Conservation (phyloP, 2,329 filamentous ascomycete species). For the Clonostachys sp. region DNA sequence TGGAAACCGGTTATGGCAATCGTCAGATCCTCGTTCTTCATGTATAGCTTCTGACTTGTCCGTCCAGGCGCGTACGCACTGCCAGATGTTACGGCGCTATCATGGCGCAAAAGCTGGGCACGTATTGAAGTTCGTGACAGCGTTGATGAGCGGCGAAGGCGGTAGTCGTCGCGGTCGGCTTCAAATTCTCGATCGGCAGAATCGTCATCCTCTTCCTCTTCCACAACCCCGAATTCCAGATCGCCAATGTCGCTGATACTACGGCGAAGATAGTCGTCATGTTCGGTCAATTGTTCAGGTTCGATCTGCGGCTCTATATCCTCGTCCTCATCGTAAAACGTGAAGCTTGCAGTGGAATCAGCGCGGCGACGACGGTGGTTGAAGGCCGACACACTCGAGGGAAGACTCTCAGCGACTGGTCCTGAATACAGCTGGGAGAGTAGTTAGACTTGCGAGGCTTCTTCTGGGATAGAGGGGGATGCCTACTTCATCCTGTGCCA, state of each 20-base stretch:
- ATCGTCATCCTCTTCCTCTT: conserved; percentile 32
- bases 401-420: conserved; percentile 92
- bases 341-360: conserved; percentile 84
- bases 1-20: conserved; percentile 90
- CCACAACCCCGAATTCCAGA: conserved; percentile 27
- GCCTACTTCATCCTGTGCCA: conserved; percentile 88
- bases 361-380: conserved; percentile 75
- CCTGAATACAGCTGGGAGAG: conserved; percentile 70
- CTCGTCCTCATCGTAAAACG: conserved; percentile 75
- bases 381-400: conserved; percentile 89
- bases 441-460: too few relatives aligned
- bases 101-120: conserved; percentile 64
- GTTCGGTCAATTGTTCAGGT: conserved; percentile 14
- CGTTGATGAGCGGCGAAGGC: conserved; percentile 58
- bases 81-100: conserved; percentile 64
- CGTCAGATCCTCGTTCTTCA: conserved; percentile 88
- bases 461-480: not conserved
- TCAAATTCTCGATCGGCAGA: conserved; percentile 33
- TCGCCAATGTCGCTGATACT: conserved; percentile 33
- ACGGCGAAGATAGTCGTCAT: conserved; percentile 9
- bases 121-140: conserved; percentile 51
- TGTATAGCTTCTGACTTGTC: conserved; percentile 85
- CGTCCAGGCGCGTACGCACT: conserved; percentile 61
- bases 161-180: conserved; percentile 37
- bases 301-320: conserved; percentile 40